Evolutionary conservation across 768 basidiomycete genomes (phyloP), one percentile per base, ranked within the genome.

Genomic region (Grammothele lineata): DNA sequence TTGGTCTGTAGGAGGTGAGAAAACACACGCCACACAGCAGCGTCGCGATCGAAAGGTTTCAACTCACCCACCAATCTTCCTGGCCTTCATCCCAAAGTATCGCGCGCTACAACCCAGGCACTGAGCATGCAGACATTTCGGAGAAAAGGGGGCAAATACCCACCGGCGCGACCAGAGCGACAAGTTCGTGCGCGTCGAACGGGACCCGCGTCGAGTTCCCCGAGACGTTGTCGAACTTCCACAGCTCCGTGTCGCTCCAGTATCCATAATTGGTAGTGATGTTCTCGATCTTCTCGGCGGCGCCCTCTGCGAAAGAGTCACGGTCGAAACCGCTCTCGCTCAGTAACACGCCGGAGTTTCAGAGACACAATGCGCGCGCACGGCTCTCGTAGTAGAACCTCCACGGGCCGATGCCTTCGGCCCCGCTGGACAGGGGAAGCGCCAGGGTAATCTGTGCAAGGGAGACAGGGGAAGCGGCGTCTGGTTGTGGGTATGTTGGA

Each of bases 301-400:
- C 46, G 34, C 46, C 46, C 34, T 41, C 37, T 44, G 23, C 3
- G 14, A 17, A 36, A 7, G 27, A 7, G 14, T 30, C 14, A 14
- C 4, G 18, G 9, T 19, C 33, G 19, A 21, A 33, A 21, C 14
- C 30, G 25, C 19, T 11, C 40, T 5, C 5, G 25, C 21, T 26
- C n/a, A n/a, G n/a, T n/a, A n/a, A n/a, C n/a, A n/a, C n/a, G 27
- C 27, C 27, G 7, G 27, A 30, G 27, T 14, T 7, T 14, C 7
- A 30, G 8, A 30, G 14, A 30, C 27, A 30, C 27, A 30, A 30
- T 7, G 14, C 27, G 27, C 25, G 37, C 42, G 23, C 24, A 44
- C 43, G 45, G 40, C 46, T 47, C 34, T 47, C 46, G 24, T 47
- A 47, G 40, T 47, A 47, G 25, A 41, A 47, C 33, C 46, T 33